Evolutionary conservation across 1,284 basidiomycete species (phyloP).

Genomic region (Retiboletus flavoniger): DNA sequence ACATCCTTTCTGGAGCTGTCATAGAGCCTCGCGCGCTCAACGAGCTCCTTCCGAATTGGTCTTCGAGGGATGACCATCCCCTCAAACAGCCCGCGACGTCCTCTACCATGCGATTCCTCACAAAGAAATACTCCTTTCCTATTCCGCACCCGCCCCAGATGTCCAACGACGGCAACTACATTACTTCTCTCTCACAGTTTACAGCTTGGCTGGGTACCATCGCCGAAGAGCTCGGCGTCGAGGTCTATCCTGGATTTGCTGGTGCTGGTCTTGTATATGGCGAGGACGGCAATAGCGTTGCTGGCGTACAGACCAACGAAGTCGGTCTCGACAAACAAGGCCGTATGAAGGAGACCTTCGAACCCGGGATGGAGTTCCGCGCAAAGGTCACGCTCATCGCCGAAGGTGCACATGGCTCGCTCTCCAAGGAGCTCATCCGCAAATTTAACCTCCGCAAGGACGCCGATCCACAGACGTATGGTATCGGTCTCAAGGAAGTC

Average conservation of each 20-base stretch:
- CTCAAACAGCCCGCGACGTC: slow-evolving; percentile 80
- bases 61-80: slow-evolving; percentile 52
- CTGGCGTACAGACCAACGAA: slow-evolving; percentile 92
- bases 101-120: slow-evolving; percentile 88
- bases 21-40: slow-evolving; percentile 91
- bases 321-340: slow-evolving; percentile 85
- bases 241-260: slow-evolving; percentile 97
- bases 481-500: slow-evolving; percentile 96
- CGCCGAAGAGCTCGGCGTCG: slow-evolving; percentile 90
- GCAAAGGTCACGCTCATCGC: slow-evolving; percentile 94
- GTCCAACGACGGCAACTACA: slow-evolving; percentile 93
- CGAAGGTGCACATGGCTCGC: slow-evolving; percentile 93
- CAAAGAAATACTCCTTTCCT: slow-evolving; percentile 69
- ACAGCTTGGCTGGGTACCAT: slow-evolving; percentile 88
- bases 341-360: slow-evolving; percentile 85
- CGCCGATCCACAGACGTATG: slow-evolving; percentile 93
- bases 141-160: slow-evolving; percentile 98
- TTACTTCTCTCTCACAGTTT: slow-evolving; percentile 87
- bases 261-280: slow-evolving; percentile 82
- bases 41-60: slow-evolving; percentile 91
- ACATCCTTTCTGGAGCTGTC: slow-evolving; percentile 95
- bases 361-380: slow-evolving; percentile 96
- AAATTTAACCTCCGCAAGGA: slow-evolving; percentile 78
- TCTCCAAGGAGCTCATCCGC: slow-evolving; percentile 81
- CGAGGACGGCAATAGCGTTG: slow-evolving; percentile 65